Conservation (phyloP, 139 green algal genomes). For the Edaphochlamys debaryana region DNA sequence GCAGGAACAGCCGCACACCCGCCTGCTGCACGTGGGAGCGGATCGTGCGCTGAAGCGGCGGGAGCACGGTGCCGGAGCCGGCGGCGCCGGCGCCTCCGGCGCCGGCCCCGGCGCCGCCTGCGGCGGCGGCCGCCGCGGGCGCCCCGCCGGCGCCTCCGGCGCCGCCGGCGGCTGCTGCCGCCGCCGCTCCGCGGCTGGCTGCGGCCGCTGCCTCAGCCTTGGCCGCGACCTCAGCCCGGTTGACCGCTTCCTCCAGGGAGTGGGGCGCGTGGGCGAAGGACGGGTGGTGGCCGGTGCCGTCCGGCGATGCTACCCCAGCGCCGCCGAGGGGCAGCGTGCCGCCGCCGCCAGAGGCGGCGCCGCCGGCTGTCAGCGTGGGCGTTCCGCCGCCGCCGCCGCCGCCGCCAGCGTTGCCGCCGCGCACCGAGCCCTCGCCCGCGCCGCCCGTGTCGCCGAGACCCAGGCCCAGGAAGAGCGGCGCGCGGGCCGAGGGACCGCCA, state of each 20-base stretch:
- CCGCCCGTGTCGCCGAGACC: too few relatives aligned
- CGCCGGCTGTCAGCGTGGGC: too few relatives aligned
- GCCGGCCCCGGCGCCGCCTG: neutral
- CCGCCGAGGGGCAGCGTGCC: neutral
- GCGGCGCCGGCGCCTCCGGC: neutral
- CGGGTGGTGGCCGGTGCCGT: neutral
- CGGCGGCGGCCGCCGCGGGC: neutral
- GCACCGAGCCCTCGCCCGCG: too few relatives aligned
- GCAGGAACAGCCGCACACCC: constrained; percentile 38
- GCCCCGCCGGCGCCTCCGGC: neutral
- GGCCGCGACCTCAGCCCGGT: constrained; percentile 5
- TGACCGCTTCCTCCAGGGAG: constrained; percentile 7
- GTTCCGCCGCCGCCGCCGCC: neutral
- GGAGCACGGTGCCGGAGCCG: constrained; percentile 8
- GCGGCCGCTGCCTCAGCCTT: constrained; percentile 11
- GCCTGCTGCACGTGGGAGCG: constrained; percentile 33
- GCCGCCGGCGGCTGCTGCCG: neutral
- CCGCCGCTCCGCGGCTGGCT: neutral
- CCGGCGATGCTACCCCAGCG: neutral
- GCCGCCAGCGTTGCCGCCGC: neutral
- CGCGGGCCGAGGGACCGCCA: too few relatives aligned
- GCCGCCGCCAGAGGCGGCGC: neutral
- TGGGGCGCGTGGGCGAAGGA: constrained; percentile 1
- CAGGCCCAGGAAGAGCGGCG: too few relatives aligned
- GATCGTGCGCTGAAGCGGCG: constrained; percentile 33